A percentile compares a stretch with the other conserved stretches of the same genome.
These are phyloP conservation scores for Fusarium verticillioides DNA, from an alignment of 2,329 filamentous ascomycete genomes.

Conservation along the genomic window DNA sequence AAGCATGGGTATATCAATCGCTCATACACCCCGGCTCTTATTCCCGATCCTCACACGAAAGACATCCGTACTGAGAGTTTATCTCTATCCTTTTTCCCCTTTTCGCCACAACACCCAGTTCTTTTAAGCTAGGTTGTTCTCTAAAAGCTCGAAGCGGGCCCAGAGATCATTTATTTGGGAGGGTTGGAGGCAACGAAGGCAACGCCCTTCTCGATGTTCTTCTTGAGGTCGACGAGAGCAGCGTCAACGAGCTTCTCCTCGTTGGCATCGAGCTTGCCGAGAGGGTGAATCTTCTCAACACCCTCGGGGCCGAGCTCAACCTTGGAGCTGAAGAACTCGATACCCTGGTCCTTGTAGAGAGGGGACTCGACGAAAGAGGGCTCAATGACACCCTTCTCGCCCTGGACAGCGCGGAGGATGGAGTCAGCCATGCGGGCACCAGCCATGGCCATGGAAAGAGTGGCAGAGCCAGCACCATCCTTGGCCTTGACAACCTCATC, in stretches of 20 bases:
- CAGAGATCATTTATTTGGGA: slow-evolving; percentile 60
- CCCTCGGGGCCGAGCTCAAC: slow-evolving; percentile 97
- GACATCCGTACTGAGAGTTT: slow-evolving; percentile 26
- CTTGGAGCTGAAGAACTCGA: slow-evolving; percentile 95
- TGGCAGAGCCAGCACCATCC: slow-evolving; percentile 96
- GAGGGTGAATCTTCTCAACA: slow-evolving; percentile 90
- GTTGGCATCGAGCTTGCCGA: slow-evolving; percentile 84
- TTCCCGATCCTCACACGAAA: slow-evolving; percentile 30
- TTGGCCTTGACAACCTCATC: slow-evolving; percentile 99
- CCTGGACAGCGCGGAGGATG: slow-evolving; percentile 90
- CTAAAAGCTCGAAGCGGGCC: slow-evolving; percentile 5
- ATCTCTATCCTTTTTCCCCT: slow-evolving; percentile 24
- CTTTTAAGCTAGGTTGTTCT: slow-evolving; percentile 4
- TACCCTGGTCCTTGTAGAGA: slow-evolving; percentile 97
- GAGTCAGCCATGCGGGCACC: slow-evolving; percentile 87
- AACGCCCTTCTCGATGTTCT: slow-evolving; percentile 95
- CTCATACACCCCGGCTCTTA: slow-evolving; percentile 29
- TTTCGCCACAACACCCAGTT: slow-evolving; percentile 26
- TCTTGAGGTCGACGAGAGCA: slow-evolving; percentile 84
- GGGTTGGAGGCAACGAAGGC: slow-evolving; percentile 69
- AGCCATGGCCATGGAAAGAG: slow-evolving; percentile 98
- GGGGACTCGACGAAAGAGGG: slow-evolving; percentile 97
- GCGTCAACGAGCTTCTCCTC: slow-evolving; percentile 93
- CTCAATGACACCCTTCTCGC: slow-evolving; percentile 95
- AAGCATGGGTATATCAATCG: slow-evolving; percentile 41